Base-by-base conservation (phyloP, 148 eudicot species). In the Agrostemma githago region DNA sequence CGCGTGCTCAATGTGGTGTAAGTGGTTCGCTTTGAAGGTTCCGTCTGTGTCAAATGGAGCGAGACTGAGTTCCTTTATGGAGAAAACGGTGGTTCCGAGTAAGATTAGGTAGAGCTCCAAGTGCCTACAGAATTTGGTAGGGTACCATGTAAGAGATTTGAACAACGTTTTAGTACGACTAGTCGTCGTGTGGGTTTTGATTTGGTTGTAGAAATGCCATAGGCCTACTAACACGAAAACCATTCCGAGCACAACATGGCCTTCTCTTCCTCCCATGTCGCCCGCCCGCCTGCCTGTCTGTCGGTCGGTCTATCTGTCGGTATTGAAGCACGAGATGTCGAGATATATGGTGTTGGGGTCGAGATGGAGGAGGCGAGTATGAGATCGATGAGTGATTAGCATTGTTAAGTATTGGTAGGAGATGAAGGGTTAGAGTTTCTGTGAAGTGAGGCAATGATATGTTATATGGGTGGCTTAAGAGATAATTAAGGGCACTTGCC, bases 21-120 rank as follows among this genome's bases (percentile, higher is more conserved):
- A 82, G n/a, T 70, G 77, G 39, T 17, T 58, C 21, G 86, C 61
- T 21, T 70, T 76, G 77, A 85, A 69, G 21, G 84, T 53, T 20
- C 86, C 86, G 61, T 81, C 79, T 6, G 70, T 21, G 73, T 76
- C 82, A 14, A 83, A 65, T 3, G 80, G 66, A 5, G 53, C 59
- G 61, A 66, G 59, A 41, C 16, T 73, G 63, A 85, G 79, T 69
- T 82, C 83, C 19, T 56, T 8, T 16, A 79, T 43, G 51, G 70
- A 40, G 80, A 83, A 85, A 8, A 70, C 70, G 20, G 83, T 56
- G 69, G 78, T 72, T 17, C 85, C 79, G 1, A 65, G 3, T 12
- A 82, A 60, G 64, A 82, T 78, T 6, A 85, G 54, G 78, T 73
- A 77, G 48, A 82, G 85, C 72, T 84, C 87, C 16, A 77, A 43